Conservation (phyloP, 2,329 filamentous ascomycete genomes). For the Epichloe sibirici region DNA sequence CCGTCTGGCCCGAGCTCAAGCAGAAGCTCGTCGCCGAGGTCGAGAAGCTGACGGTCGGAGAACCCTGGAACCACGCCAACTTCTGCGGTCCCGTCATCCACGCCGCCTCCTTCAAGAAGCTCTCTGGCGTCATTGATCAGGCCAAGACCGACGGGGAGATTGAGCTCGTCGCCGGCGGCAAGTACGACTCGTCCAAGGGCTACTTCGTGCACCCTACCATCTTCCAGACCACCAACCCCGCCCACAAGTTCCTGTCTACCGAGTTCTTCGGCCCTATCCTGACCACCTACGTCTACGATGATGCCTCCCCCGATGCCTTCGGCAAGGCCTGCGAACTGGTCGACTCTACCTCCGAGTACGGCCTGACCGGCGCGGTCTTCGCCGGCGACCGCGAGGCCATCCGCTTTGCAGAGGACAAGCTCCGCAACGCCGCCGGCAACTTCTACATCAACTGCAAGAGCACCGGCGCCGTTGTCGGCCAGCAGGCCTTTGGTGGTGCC, state of each 20-base stretch:
- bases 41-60: constrained; percentile 56
- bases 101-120: constrained; percentile 67
- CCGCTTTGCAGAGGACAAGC: constrained; percentile 54
- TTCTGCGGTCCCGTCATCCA: constrained; percentile 87
- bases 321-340: constrained; percentile 47
- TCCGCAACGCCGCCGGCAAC: constrained; percentile 66
- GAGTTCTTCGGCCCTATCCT: constrained; percentile 79
- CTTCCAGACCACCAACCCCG: constrained; percentile 61
- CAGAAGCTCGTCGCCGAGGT: constrained; percentile 55
- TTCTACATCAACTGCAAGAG: constrained; percentile 83
- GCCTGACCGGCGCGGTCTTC: constrained; percentile 65
- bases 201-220: constrained; percentile 79
- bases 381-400: constrained; percentile 55
- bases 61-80: constrained; percentile 56
- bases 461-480: constrained; percentile 59
- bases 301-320: constrained; percentile 46
- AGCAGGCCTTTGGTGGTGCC: constrained; percentile 60
- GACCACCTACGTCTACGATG: constrained; percentile 65
- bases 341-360: constrained; percentile 64
- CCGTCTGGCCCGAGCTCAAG: constrained; percentile 61
- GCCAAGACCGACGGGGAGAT: constrained; percentile 67
- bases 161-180: constrained; percentile 62
- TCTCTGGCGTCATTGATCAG: constrained; percentile 62
- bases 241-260: constrained; percentile 60
- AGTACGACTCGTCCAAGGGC: constrained; percentile 64